Percentiles rank a stretch among this genome's conserved stretches.
phyloP scores from a whole-genome alignment of 2,329 filamentous ascomycete species.

The Ophiostoma quercus region DNA sequence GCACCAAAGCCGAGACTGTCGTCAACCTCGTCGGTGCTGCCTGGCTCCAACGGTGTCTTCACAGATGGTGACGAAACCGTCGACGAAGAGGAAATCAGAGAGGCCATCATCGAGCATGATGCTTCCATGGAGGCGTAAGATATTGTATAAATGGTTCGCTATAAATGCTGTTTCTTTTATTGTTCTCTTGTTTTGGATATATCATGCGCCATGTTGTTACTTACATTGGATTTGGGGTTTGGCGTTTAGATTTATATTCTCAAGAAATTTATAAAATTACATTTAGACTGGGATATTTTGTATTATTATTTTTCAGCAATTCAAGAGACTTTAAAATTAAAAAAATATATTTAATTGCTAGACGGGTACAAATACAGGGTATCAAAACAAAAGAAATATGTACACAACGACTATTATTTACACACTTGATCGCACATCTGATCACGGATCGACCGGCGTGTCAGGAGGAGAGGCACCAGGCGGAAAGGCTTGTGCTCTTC shows the following conservation, averaged over 20 bases:
- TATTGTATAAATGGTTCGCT: neutral
- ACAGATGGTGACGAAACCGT: conserved; percentile 39
- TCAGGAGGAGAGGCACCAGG: neutral
- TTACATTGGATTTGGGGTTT: neutral
- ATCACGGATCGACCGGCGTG: neutral
- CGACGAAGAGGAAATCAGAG: conserved; percentile 34
- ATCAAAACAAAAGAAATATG: neutral
- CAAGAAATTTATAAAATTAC: neutral
- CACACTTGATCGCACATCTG: neutral
- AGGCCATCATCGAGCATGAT: conserved; percentile 34
- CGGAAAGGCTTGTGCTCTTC: neutral
- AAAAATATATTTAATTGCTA: neutral
- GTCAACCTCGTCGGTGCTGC: neutral
- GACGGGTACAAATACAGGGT: neutral
- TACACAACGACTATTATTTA: neutral
- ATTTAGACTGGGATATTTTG: too few species aligned
- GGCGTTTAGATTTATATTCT: neutral
- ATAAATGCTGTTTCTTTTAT: neutral
- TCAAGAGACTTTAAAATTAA: too few species aligned
- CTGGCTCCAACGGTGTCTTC: conserved; percentile 32
- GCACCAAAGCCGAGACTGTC: conserved; percentile 32
- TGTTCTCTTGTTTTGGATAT: neutral
- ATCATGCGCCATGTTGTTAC: neutral
- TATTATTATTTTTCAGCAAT: too few species aligned
- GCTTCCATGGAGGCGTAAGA: conserved; percentile 33